Evolutionary conservation across 768 basidiomycete species (phyloP), one percentile per base, ranked within the genome.

Genomic region (Amanita exitialis): DNA sequence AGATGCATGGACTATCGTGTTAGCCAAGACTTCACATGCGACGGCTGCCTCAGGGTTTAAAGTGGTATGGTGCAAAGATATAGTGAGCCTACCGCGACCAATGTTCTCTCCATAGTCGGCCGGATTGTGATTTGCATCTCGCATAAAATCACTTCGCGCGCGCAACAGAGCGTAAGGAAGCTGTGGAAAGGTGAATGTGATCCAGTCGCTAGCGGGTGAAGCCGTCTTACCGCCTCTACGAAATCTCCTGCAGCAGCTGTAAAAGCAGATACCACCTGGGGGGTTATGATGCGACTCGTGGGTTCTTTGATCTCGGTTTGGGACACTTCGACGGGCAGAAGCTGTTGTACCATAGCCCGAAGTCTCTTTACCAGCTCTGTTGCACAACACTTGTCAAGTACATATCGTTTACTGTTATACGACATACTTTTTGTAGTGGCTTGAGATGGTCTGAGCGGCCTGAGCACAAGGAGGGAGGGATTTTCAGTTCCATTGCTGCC

Each of bases 41-140:
- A 75, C 72, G 34, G 88, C 90, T 90, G 51, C 21, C 6, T 28
- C 15, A 39, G 41, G 39, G 10, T 10, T 6, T n/a, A 38, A 16
- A 36, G 1, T 37, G 25, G 27, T 36, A 45, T 35, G 41, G n/a
- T 38, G 41, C 30, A 35, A 47, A n/a, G 25, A 8, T 44, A 25
- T 41, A 25, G 44, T 25, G 27, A 30, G 49, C 71, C 44, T 67
- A 81, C 90, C 90, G 66, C 93, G 75, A 57, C 86, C 81, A 15
- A 77, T 58, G 57, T 92, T 92, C 68, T 96, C 93, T 41, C 80
- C 90, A 61, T 85, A 90, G 62, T 95, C 87, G 3, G 91, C 85
- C 27, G 88, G 80, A 64, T 91, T 81, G 44, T 79, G 73, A 57
- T 84, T 80, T 4, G 89, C 89, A 62, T 94, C 90, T 66, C 75